Evolutionary conservation across 2,329 filamentous ascomycete genomes (phyloP), one percentile per base, ranked within the genome.

Genomic region (Diaporthe sp.): DNA sequence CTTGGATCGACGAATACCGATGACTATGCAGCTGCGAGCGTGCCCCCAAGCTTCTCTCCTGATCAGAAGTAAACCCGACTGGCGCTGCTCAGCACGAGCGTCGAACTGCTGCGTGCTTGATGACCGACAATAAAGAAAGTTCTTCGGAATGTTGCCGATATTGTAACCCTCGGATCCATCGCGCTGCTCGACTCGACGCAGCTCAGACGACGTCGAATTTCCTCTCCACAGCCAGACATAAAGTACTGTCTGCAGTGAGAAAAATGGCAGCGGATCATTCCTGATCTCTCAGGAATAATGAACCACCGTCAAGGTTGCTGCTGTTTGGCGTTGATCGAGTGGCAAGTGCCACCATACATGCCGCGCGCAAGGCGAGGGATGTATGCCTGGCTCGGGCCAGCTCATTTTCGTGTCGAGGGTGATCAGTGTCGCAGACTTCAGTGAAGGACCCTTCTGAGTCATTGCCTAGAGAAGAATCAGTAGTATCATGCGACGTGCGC

Each of bases 221-320:
- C 87, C 89, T 89, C 89, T 86, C 88, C 85, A 79, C 88, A 85
- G 80, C 87, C 83, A 81, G 83, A 82, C 88, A 74, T 83, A 76
- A 84, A 85, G 87, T 86, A 83, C 80, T 81, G 83, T 79, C 78
- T 84, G 86, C 84, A 88, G 87, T 88, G 89, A 90, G 88, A 87
- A 89, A 89, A 88, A 83, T 76, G 79, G 78, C 77, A 79, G 80
- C 78, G 77, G 57, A 60, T 55, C 71, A 75, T 68, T 44, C 72
- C 39, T 39, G 72, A 63, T 73, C 57, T 58, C n/a, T 65, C 72
- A 42, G 20, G 51, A 65, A 74, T 51, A 28, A 42, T 25, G 37
- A 60, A 65, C 76, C 44, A 55, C 74, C 67, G 47, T 51, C 47
- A 47, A 70, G 44, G 70, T 61, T 74, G 71, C 53, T 39, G 22